Conservation (phyloP, 805 yeast genomes). For the Candida succiphila region DNA sequence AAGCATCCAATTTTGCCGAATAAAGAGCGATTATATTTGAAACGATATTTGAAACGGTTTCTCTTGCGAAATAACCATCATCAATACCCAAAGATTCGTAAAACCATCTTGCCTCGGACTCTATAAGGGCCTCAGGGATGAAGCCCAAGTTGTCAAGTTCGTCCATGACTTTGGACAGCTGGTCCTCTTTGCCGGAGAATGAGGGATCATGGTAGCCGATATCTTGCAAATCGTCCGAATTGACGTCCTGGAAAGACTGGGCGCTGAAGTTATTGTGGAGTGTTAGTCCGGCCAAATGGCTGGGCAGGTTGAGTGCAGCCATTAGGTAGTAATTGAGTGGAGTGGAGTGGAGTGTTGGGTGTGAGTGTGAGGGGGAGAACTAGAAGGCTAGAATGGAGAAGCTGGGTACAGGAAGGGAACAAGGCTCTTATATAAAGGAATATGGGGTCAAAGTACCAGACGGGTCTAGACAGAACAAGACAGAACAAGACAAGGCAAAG, state of each 20-base stretch:
- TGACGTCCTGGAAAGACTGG: constrained; percentile 22
- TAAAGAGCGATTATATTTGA: constrained; percentile 81
- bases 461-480: too few relatives aligned
- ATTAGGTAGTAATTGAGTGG: too few relatives aligned
- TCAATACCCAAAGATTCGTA: constrained; percentile 83
- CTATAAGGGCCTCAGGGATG: constrained; percentile 80
- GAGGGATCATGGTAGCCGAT: constrained; percentile 60
- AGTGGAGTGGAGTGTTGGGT: not conserved
- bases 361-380: too few relatives aligned
- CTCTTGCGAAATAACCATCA: constrained; percentile 84
- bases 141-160: constrained; percentile 74
- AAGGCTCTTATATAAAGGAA: too few relatives aligned
- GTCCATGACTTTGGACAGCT: constrained; percentile 75
- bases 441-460: too few relatives aligned
- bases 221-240: constrained; percentile 18
- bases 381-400: too few relatives aligned
- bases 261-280: constrained; percentile 26
- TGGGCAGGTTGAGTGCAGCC: not conserved
- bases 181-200: constrained; percentile 34
- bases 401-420: too few relatives aligned
- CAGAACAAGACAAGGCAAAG: too few relatives aligned
- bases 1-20: constrained; percentile 89
- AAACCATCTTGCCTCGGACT: constrained; percentile 82
- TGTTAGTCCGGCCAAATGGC: constrained; percentile 13
- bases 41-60: constrained; percentile 70